A percentile compares a stretch with the other conserved stretches of the same genome.
phyloP scores from a whole-genome alignment of 164 flowering plant species.

The Dillenia suffruticosa region DNA sequence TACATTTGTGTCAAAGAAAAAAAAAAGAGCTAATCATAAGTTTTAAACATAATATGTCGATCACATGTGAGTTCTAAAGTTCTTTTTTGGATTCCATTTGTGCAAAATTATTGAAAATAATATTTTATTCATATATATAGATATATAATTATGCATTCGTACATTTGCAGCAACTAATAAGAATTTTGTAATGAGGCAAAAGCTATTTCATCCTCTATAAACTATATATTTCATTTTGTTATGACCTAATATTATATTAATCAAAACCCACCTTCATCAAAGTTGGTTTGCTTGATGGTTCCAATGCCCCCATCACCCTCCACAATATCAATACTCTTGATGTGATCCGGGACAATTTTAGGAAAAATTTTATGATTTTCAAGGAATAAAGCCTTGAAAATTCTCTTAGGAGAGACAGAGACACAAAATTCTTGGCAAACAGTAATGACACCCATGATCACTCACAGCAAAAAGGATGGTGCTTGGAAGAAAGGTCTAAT shows the following conservation, averaged over 20 bases:
- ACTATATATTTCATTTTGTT: background rate
- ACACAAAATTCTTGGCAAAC: constrained; percentile 11
- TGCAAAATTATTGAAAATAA: too few species aligned
- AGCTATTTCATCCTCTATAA: too few species aligned
- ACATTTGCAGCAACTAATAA: too few species aligned
- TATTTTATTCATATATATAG: too few species aligned
- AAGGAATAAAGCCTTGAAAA: constrained; percentile 28
- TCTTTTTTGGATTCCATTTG: too few species aligned
- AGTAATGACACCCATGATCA: constrained; percentile 22
- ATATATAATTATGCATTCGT: too few species aligned
- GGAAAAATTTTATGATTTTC: constrained; percentile 26
- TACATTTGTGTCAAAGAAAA: background rate
- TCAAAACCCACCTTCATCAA: constrained; percentile 14
- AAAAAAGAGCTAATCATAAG: too few species aligned
- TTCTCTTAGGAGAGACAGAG: constrained; percentile 16
- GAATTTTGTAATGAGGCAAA: too few species aligned
- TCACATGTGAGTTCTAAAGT: too few species aligned
- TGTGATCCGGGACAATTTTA: constrained; percentile 19
- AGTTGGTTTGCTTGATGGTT: constrained; percentile 19
- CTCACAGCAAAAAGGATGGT: too few species aligned
- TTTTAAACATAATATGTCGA: too few species aligned
- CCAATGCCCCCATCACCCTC: constrained; percentile 36
- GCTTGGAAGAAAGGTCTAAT: too few species aligned
- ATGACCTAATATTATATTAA: background rate
- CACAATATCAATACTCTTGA: constrained; percentile 10